phyloP scores from a whole-genome alignment of 2,329 filamentous ascomycete genomes.

The Exophiala sideris region DNA sequence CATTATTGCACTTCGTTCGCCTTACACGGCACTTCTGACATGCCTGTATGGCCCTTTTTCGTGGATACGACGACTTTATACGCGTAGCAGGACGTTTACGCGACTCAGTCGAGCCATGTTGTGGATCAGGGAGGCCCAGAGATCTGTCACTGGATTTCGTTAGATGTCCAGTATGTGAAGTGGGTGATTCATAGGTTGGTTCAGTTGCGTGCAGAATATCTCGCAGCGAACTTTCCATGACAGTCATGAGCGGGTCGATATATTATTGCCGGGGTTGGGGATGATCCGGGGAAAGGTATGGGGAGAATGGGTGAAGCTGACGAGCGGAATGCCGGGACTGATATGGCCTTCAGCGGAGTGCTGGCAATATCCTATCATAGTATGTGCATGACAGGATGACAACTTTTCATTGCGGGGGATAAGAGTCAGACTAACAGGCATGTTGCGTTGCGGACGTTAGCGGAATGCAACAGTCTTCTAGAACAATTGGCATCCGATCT shows the following conservation, averaged over 20 bases:
- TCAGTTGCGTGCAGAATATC: slow-evolving; percentile 23
- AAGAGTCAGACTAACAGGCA: not conserved
- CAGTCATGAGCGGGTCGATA: not conserved
- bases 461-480: not conserved
- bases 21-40: slow-evolving; percentile 34
- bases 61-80: slow-evolving; percentile 29
- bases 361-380: slow-evolving; percentile 2
- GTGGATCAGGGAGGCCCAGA: slow-evolving; percentile 4
- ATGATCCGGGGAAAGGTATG: slow-evolving; percentile 17
- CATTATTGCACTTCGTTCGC: slow-evolving; percentile 36
- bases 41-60: slow-evolving; percentile 34
- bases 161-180: slow-evolving; percentile 9
- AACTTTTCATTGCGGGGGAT: not conserved
- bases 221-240: slow-evolving; percentile 24
- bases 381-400: slow-evolving; percentile 1
- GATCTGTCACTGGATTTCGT: not conserved
- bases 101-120: slow-evolving; percentile 6
- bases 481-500: not conserved
- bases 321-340: slow-evolving; percentile 19
- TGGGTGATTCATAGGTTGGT: slow-evolving; percentile 9
- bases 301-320: slow-evolving; percentile 10
- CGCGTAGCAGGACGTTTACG: slow-evolving; percentile 19
- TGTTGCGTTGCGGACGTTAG: not conserved
- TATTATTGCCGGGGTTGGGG: slow-evolving; percentile 5
- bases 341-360: slow-evolving; percentile 16